Evolutionary conservation across 78 protist genomes (phyloP).

Genomic region (Dictyostelium citrinum): DNA sequence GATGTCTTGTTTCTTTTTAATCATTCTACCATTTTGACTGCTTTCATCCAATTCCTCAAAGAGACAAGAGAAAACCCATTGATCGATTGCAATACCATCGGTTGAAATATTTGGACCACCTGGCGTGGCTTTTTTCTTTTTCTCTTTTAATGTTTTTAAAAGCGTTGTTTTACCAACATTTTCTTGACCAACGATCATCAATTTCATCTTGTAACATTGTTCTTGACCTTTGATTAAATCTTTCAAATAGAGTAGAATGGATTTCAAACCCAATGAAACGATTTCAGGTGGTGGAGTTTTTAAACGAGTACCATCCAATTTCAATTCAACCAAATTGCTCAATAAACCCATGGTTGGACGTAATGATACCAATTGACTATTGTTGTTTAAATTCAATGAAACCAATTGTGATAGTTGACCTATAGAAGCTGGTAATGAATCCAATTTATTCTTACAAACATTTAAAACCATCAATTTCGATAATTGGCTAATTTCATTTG

Average conservation of each 20-base stretch:
- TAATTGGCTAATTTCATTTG: conserved; percentile 29
- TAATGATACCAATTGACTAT: conserved; percentile 26
- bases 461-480: neutral
- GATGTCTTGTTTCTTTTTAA: conserved; percentile 64
- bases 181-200: conserved; percentile 70
- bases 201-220: conserved; percentile 62
- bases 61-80: conserved; percentile 44
- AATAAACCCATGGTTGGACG: conserved; percentile 73
- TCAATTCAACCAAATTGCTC: neutral
- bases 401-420: conserved; percentile 38
- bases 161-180: conserved; percentile 78
- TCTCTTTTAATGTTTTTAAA: conserved; percentile 27
- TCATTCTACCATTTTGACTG: conserved; percentile 2
- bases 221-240: conserved; percentile 78
- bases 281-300: conserved; percentile 81
- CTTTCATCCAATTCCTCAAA: conserved; percentile 29
- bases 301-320: conserved; percentile 50
- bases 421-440: conserved; percentile 49
- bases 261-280: conserved; percentile 18
- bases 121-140: conserved; percentile 12
- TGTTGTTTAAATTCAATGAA: conserved; percentile 12
- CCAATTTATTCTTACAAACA: conserved; percentile 17
- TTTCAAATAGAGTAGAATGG: conserved; percentile 44
- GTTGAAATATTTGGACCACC: conserved; percentile 68
- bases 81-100: conserved; percentile 78